These are phyloP conservation scores for Kodamaea alishanica DNA, from an alignment of 1,139 yeast genomes.

Conservation along the genomic window DNA sequence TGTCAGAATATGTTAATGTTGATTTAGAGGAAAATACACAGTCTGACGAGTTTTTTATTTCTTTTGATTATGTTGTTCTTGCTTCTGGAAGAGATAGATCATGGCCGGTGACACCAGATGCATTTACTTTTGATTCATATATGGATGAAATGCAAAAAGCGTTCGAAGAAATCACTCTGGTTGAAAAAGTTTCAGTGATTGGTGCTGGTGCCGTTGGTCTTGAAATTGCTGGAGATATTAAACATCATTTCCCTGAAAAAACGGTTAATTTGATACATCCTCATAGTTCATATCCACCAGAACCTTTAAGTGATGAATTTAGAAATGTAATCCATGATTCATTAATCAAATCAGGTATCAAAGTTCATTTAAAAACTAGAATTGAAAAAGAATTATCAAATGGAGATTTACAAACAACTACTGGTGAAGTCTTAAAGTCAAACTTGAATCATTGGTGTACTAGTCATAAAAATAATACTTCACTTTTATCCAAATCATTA, in stretches of 20 bases:
- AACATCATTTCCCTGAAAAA: constrained; percentile 32
- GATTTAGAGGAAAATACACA: background rate
- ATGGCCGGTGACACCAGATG: constrained; percentile 55
- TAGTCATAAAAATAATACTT: constrained; percentile 38
- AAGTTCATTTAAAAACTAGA: constrained; percentile 19
- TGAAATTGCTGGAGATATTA: constrained; percentile 47
- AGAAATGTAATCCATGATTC: constrained; percentile 25
- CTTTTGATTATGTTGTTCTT: constrained; percentile 47
- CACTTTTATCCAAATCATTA: constrained; percentile 19
- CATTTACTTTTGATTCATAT: constrained; percentile 26
- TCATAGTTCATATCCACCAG: constrained; percentile 38
- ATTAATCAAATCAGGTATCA: constrained; percentile 20
- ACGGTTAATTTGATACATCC: constrained; percentile 41
- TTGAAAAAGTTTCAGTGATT: constrained; percentile 31
- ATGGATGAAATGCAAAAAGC: constrained; percentile 34
- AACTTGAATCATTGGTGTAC: constrained; percentile 45
- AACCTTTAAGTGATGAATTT: constrained; percentile 34
- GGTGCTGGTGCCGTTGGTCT: constrained; percentile 55
- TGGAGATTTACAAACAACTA: constrained; percentile 31
- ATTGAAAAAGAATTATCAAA: constrained; percentile 22
- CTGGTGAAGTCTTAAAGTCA: constrained; percentile 28
- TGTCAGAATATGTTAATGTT: constrained; percentile 8
- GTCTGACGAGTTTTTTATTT: constrained; percentile 20
- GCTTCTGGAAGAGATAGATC: constrained; percentile 51
- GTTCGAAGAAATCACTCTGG: constrained; percentile 18